Evolutionary conservation across 106 monocot species (phyloP).

Genomic region (Platanthera guangdongensis): DNA sequence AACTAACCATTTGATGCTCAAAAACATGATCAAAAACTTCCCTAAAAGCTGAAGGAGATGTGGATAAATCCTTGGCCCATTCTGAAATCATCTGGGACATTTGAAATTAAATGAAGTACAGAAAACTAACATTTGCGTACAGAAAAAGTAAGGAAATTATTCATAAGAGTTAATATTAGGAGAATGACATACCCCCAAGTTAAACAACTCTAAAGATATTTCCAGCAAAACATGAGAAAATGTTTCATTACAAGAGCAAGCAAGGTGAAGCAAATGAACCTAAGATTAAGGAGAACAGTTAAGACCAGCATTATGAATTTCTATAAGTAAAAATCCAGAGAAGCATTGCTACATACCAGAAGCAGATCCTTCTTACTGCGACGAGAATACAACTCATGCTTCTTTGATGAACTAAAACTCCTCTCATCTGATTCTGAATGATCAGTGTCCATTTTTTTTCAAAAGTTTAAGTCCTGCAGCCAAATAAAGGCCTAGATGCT

Average conservation of each 20-base stretch:
- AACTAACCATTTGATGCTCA: constrained; percentile 53
- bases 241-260: constrained; percentile 62
- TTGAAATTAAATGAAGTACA: constrained; percentile 8
- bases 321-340: background rate
- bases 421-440: constrained; percentile 28
- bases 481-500: background rate
- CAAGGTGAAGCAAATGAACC: constrained; percentile 79
- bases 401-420: constrained; percentile 12
- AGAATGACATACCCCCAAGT: constrained; percentile 57
- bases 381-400: constrained; percentile 28
- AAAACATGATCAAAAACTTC: constrained; percentile 60
- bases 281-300: constrained; percentile 23
- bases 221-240: constrained; percentile 46
- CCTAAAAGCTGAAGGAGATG: constrained; percentile 37
- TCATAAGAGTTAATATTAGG: background rate
- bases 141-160: constrained; percentile 5
- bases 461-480: constrained; percentile 23
- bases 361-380: constrained; percentile 71
- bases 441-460: constrained; percentile 15
- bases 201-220: constrained; percentile 61
- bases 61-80: constrained; percentile 55
- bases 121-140: background rate
- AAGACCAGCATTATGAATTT: background rate
- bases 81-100: constrained; percentile 70
- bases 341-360: constrained; percentile 43